Base-by-base conservation (phyloP, 2,329 filamentous ascomycete species). In the Hypoxylon sp. region DNA sequence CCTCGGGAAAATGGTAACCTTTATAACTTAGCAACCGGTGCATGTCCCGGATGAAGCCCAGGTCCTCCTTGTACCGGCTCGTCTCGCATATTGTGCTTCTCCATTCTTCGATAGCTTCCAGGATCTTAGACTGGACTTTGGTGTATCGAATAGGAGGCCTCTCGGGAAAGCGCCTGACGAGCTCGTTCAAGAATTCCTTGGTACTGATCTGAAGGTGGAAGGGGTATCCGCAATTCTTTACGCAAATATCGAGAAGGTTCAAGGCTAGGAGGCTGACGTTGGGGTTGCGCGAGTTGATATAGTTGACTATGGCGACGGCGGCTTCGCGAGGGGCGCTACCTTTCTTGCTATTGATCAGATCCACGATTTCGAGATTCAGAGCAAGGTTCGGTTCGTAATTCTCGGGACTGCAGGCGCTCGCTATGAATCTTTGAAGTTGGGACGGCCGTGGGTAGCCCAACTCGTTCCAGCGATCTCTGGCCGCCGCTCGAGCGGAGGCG, bases 151-250 rank as follows among this genome's bases (percentile, higher is more conserved):
- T 86, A 1, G 95, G 94, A 47, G 96, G 96, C 23, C 95, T 88
- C 81, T 99, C 96, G 50, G 96, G 96, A 75, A 99, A 99, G 71
- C 96, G 88, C 71, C 96, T 90, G 67, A 99, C 96, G 65, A 99
- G 89, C 83, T 99, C 96, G 81, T 99, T 99, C 74, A 99, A 89
- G 74, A 99, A 99, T 76, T 99, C 96, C 80, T 99, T 99, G 72
- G 96, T 98, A 80, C 92, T 94, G 77, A 99, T 97, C 81, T 99
- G 96, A 63, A 99, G 89, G 77, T 99, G 96, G 80, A 99, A 99
- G 0, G 96, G 94, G 78, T 99, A 99, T 74, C 96, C 96, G 85
- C 96, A 99, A 82, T 99, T 99, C 85, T 99, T 99, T 80, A 98
- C 96, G 80, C 96, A 98, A 69, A 98, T 98, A 79, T 99, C 96